Percentiles rank a stretch among this genome's conserved stretches.
Evolutionary conservation across 352 stramenopile species (phyloP).

Genomic region (Globisporangium recalcitrans): DNA sequence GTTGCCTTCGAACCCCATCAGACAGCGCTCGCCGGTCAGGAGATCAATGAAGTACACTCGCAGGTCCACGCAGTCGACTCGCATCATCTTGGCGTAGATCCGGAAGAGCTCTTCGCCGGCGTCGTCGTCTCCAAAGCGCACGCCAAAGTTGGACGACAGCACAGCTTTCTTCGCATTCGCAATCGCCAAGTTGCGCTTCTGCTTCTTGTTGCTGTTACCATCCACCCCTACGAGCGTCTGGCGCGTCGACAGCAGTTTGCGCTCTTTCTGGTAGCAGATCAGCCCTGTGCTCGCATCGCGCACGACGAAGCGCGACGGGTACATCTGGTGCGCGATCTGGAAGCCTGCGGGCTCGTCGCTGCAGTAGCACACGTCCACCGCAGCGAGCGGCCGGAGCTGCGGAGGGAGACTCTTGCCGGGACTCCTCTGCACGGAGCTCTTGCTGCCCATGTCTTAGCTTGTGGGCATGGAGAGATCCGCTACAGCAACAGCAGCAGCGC

Average conservation of each 20-base stretch:
- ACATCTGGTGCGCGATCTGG: constrained; percentile 4
- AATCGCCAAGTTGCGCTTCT: not conserved
- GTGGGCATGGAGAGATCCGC: not conserved
- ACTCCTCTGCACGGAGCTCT: not conserved
- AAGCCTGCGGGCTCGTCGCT: not conserved
- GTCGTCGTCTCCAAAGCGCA: not conserved
- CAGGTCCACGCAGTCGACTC: not conserved
- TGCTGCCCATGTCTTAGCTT: constrained; percentile 1
- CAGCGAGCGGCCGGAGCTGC: not conserved
- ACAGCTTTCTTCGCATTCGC: constrained; percentile 1
- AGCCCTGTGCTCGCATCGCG: not conserved
- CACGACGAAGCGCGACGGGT: constrained; percentile 9
- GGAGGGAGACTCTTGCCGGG: not conserved
- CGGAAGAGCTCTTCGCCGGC: constrained; percentile 3
- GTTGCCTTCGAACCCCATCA: constrained; percentile 1
- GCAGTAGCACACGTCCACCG: not conserved
- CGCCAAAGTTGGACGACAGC: constrained; percentile 3
- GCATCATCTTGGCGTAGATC: constrained; percentile 2
- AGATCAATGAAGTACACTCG: constrained; percentile 1
- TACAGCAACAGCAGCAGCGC: too few species aligned
- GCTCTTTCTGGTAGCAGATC: constrained; percentile 1
- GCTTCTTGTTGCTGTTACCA: too few species aligned
- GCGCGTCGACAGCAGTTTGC: constrained; percentile 5
- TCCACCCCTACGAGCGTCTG: not conserved
- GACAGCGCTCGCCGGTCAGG: not conserved